Evolutionary conservation across 2,329 filamentous ascomycete genomes (phyloP), one percentile per base, ranked within the genome.

Genomic region (Hypoxylon sp.): DNA sequence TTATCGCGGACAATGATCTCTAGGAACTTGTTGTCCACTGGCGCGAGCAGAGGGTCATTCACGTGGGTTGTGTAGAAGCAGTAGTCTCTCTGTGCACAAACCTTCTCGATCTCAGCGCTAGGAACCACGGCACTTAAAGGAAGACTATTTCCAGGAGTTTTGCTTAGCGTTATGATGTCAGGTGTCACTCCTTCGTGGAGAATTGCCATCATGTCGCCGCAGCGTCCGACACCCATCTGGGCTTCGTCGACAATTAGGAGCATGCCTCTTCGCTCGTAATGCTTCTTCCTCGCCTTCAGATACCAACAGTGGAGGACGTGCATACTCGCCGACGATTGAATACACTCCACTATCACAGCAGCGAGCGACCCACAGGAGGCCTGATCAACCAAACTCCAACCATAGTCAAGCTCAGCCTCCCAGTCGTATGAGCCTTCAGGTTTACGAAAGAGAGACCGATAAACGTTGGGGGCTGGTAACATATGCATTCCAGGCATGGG

Each of bases 401-500:
- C 88, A 70, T 86, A 91, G 10, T 88, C 83, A 13, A 91, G 78
- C 74, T 91, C 89, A 0, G 86, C 84, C 69, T 88, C 81, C 89
- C 89, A 91, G 74, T 91, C 89, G 68, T 91, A 87, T 0, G 82
- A 83, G 0, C 88, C 88, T 67, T 91, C 87, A 0, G 83, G 21
- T 36, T 84, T 83, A 9, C 86, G 83, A 75, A 91, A 91, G 0
- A 85, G 81, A 0, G 88, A 90, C 2, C 88, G 84, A 72, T 90
- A 90, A 0, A 84, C 80, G 69, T 91, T 86, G 0, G 89, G 88
- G 0, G 86, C 82, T 0, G 88, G 87, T 5, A 91, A 81, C 52
- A 84, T 84, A 34, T 87, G 80, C 71, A 85, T 85, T 0, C 88
- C 89, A 1, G 87, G 87, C 79, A 89, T 85, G 45, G 79, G 65